Percentiles rank a stretch among this genome's conserved stretches.
phyloP scores from a whole-genome alignment of 257 asterid species.

The Salvia rosmarinus region DNA sequence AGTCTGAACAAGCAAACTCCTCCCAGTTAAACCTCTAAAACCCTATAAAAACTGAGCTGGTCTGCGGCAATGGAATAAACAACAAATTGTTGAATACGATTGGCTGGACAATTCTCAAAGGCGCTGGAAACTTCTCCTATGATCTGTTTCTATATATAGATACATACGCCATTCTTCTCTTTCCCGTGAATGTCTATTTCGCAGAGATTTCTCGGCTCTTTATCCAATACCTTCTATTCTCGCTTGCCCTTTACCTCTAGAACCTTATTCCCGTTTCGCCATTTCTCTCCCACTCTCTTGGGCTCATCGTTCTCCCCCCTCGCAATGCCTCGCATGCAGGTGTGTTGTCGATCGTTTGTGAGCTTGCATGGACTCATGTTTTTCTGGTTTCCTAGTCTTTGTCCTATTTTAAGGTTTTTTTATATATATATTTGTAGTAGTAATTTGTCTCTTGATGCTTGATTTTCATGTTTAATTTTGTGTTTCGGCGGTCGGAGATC shows the following conservation, averaged over 20 bases:
- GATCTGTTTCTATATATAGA: conserved; percentile 31
- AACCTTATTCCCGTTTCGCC: conserved; percentile 29
- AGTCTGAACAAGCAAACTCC: too few relatives aligned
- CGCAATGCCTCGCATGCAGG: conserved; percentile 68
- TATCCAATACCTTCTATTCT: conserved; percentile 29
- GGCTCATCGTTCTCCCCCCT: conserved; percentile 34
- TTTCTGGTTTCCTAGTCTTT: not conserved
- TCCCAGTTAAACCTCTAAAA: conserved; percentile 9
- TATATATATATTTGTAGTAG: not conserved
- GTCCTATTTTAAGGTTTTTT: not conserved
- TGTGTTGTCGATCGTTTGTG: conserved; percentile 16
- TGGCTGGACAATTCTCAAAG: not conserved
- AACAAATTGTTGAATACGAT: too few relatives aligned
- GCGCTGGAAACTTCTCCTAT: too few relatives aligned
- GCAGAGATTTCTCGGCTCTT: conserved; percentile 40
- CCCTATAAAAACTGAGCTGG: not conserved
- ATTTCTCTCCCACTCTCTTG: conserved; percentile 24
- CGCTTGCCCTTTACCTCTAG: conserved; percentile 33
- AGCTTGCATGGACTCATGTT: not conserved
- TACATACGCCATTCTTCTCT: not conserved
- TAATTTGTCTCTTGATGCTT: not conserved
- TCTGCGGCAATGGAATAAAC: not conserved
- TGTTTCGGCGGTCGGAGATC: too few relatives aligned
- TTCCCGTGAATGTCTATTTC: conserved; percentile 56
- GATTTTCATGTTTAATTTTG: not conserved